A percentile compares a stretch with the other conserved stretches of the same genome.
phyloP scores from a whole-genome alignment of 495 filamentous ascomycete species.

The Schizothecium vesticola region DNA sequence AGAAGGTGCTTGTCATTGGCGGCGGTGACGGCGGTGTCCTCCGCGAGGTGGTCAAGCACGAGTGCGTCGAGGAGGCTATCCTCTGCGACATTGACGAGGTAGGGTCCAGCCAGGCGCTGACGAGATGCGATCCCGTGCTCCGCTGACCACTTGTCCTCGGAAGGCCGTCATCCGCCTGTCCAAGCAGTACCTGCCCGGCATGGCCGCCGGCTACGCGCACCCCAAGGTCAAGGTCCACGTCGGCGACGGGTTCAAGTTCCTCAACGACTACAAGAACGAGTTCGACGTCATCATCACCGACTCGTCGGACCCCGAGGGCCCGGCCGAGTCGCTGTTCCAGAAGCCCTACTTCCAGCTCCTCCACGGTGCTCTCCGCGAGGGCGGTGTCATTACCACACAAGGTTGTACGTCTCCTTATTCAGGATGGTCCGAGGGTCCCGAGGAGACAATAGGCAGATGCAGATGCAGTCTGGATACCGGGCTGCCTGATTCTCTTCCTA shows the following conservation, averaged over 20 bases:
- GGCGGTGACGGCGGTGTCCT: conserved; percentile 96
- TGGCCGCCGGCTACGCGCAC: conserved; percentile 89
- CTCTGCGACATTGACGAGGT: conserved; percentile 99
- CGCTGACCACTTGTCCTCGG: conserved; percentile 8
- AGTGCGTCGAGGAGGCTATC: conserved; percentile 82
- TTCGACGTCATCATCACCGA: conserved; percentile 99
- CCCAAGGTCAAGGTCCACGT: conserved; percentile 86
- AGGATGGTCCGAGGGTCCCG: conserved; percentile 28
- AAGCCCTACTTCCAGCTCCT: conserved; percentile 97
- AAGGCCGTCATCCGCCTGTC: conserved; percentile 95
- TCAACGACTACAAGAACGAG: conserved; percentile 83
- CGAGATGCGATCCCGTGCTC: not conserved
- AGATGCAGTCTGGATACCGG: conserved; percentile 24
- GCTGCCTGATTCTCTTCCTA: conserved; percentile 20
- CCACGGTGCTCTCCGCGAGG: conserved; percentile 78
- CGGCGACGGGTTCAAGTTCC: conserved; percentile 97
- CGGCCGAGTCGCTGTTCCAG: conserved; percentile 93
- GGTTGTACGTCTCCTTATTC: conserved; percentile 89
- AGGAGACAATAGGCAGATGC: conserved; percentile 13
- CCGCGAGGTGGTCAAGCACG: conserved; percentile 97
- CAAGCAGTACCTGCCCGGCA: conserved; percentile 95
- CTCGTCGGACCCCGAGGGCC: conserved; percentile 93
- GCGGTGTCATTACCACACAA: conserved; percentile 99
- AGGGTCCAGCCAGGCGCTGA: conserved; percentile 14
- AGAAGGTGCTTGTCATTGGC: conserved; percentile 97